These are phyloP conservation scores for Nakaseomyces glabratus DNA, from an alignment of 1,139 yeast genomes.

Conservation along the genomic window DNA sequence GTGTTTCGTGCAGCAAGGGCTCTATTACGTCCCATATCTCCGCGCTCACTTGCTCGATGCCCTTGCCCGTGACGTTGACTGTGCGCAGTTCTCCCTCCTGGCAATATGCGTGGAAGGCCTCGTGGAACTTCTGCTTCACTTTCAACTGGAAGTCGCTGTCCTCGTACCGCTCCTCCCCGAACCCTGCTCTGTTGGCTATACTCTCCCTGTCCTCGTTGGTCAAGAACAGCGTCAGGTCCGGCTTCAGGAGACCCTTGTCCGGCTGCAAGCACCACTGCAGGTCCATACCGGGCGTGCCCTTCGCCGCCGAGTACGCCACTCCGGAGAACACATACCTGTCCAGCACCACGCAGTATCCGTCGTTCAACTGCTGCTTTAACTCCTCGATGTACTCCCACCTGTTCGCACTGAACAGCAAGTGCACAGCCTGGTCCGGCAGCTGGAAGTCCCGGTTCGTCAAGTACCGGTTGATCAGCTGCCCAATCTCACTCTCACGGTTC, in stretches of 20 bases:
- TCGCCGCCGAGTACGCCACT: slow-evolving; percentile 86
- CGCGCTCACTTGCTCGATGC: slow-evolving; percentile 47
- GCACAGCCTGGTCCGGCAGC: slow-evolving; percentile 70
- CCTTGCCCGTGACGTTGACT: slow-evolving; percentile 51
- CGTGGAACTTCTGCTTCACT: slow-evolving; percentile 52
- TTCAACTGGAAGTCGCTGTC: slow-evolving; percentile 55
- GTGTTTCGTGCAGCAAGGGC: slow-evolving; percentile 4
- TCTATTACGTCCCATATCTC: slow-evolving; percentile 10
- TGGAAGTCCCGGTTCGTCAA: slow-evolving; percentile 43
- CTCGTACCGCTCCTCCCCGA: slow-evolving; percentile 91
- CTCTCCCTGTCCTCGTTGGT: slow-evolving; percentile 48
- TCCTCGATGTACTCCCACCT: slow-evolving; percentile 71
- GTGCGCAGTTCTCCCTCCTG: slow-evolving; percentile 18
- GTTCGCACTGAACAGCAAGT: slow-evolving; percentile 83
- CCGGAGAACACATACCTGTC: slow-evolving; percentile 94
- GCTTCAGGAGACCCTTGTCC: slow-evolving; percentile 77
- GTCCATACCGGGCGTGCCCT: slow-evolving; percentile 41
- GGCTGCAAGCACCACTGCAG: slow-evolving; percentile 71
- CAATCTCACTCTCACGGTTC: slow-evolving; percentile 74
- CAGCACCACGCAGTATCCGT: slow-evolving; percentile 55
- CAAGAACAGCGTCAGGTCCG: slow-evolving; percentile 75
- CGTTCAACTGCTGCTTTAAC: slow-evolving; percentile 39
- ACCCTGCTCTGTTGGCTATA: slow-evolving; percentile 54
- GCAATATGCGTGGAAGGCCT: not conserved
- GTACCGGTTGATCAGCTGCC: slow-evolving; percentile 67